A percentile compares a stretch with the other conserved stretches of the same genome.
phyloP scores from a whole-genome alignment of 371 early-diverging fungal species.

The Mucor piriformis region DNA sequence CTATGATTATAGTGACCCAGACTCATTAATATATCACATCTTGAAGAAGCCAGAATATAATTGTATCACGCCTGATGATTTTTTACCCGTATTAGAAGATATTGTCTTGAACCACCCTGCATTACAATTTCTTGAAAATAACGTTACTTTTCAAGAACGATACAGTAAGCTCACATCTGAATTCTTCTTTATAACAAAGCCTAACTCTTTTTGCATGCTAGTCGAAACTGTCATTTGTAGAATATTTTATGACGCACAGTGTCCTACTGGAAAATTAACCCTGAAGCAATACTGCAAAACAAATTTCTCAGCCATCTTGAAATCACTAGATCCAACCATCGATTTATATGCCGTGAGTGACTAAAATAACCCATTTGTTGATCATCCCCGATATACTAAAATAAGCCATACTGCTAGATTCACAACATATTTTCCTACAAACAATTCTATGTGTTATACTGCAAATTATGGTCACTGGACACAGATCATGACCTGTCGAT shows the following conservation, averaged over 20 bases:
- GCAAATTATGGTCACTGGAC: slow-evolving; percentile 92
- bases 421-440: slow-evolving; percentile 87
- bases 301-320: slow-evolving; percentile 59
- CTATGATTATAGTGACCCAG: slow-evolving; percentile 30
- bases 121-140: slow-evolving; percentile 76
- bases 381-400: not conserved
- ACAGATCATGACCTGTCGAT: slow-evolving; percentile 73
- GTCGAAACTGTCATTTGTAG: slow-evolving; percentile 82
- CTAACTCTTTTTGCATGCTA: slow-evolving; percentile 8
- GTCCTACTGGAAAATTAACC: slow-evolving; percentile 71
- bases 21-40: slow-evolving; percentile 43
- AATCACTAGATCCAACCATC: slow-evolving; percentile 63
- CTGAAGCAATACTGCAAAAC: slow-evolving; percentile 67
- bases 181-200: not conserved
- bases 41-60: slow-evolving; percentile 30
- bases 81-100: slow-evolving; percentile 53
- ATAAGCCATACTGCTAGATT: slow-evolving; percentile 45
- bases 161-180: slow-evolving; percentile 69
- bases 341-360: slow-evolving; percentile 70
- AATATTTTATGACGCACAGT: slow-evolving; percentile 76
- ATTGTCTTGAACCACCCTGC: slow-evolving; percentile 81
- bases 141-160: slow-evolving; percentile 78
- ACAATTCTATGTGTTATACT: slow-evolving; percentile 95
- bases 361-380: not conserved
- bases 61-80: slow-evolving; percentile 50